Evolutionary conservation across 306 rosid genomes (phyloP), one percentile per base, ranked within the genome.

Genomic region (Biancaea sappan): DNA sequence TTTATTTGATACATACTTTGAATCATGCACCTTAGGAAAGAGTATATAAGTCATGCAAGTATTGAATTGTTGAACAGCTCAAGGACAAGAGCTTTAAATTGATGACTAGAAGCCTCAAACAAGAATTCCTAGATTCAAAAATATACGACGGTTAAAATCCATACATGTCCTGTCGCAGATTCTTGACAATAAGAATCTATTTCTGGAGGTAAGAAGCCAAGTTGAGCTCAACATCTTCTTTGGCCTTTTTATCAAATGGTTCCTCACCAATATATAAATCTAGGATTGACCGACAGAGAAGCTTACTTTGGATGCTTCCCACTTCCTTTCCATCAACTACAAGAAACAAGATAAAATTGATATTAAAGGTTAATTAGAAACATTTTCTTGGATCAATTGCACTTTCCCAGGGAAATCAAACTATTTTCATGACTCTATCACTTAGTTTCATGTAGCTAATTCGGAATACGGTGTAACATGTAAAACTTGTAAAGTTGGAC

Each of bases 291-390:
- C 73, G 82, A 73, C 97, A 95, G 14, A 95, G 84, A 38, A 90
- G 83, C 77, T 87, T 86, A 79, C 98, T 95, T 81, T 92, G 82
- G 68, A 95, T 87, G 77, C 91, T 90, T 82, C 99, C 98, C 78
- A 95, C 92, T 76, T 95, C 96, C 48, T 92, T 82, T 69, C 98
- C 97, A 37, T 95, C 97, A 83, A 95, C 99, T 95, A 59, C 83
- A 83, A n/a, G 34, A 73, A 61, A 37, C 32, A 41, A 57, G 22
- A 70, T 51, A 41, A 53, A 72, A 68, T 56, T 38, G 18, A 65
- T 32, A n/a, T 57, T 21, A 65, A 54, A 38, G 70, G 19, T 68
- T 48, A 25, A 37, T 34, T 34, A 47, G 18, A 34, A 60, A 60
- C 46, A 31, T 21, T 32, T 60, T 59, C 46, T 34, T 3, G 15